A percentile compares a stretch with the other conserved stretches of the same genome.
phyloP scores from a whole-genome alignment of 208 protist genomes.

The Naegleria fowleri region DNA sequence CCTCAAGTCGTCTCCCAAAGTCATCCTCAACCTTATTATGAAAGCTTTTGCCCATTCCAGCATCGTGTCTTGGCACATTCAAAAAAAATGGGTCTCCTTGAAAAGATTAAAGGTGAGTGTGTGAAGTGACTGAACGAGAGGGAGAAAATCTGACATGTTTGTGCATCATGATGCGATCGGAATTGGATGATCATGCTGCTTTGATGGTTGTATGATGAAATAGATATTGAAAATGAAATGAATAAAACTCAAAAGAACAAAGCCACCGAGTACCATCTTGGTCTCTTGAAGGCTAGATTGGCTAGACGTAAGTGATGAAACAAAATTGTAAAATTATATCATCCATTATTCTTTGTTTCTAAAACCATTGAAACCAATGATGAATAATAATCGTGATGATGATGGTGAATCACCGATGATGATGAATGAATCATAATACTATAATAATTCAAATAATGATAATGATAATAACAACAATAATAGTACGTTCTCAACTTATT shows the following conservation, averaged over 20 bases:
- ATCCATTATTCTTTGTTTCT: no score
- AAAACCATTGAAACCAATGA: no score
- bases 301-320: conserved; percentile 88
- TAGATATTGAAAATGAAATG: conserved; percentile 61
- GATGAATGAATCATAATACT: no score
- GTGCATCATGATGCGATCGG: no score
- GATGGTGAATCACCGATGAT: no score
- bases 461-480: not conserved
- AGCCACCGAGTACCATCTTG: conserved; percentile 91
- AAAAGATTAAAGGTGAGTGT: conserved; percentile 20
- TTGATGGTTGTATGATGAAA: not conserved
- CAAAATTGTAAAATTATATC: not conserved
- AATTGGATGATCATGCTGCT: not conserved
- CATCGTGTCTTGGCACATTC: no score
- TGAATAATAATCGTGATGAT: conserved; percentile 83
- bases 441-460: not conserved
- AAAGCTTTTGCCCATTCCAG: no score
- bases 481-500: conserved; percentile 21
- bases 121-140: no score
- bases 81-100: conserved; percentile 22
- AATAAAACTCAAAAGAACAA: conserved; percentile 96
- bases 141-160: no score
- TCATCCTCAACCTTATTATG: no score
- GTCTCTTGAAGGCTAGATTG: conserved; percentile 94
- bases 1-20: no score